phyloP scores from a whole-genome alignment of 345 rosid species.

The Linum lewisii region DNA sequence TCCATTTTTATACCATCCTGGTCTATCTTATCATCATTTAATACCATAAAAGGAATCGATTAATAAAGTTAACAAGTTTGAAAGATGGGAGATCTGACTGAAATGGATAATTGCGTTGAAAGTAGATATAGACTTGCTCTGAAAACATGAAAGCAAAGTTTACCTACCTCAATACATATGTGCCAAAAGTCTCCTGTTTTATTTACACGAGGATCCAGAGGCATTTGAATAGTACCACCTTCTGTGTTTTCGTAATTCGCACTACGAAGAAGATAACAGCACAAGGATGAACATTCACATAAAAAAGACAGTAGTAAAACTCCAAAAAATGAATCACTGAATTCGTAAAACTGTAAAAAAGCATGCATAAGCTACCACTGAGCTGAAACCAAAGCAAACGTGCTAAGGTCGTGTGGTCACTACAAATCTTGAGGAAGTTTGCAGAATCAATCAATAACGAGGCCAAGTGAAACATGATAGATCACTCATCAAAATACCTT shows the following conservation, averaged over 20 bases:
- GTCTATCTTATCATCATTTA: background rate
- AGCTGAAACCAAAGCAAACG: background rate
- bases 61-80: background rate
- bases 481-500: too few relatives aligned
- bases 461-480: too few relatives aligned
- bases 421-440: too few relatives aligned
- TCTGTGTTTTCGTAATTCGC: slow-evolving; percentile 22
- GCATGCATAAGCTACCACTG: background rate
- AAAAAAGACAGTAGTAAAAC: background rate
- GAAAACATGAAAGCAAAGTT: slow-evolving; percentile 13
- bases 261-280: slow-evolving; percentile 23
- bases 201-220: slow-evolving; percentile 58
- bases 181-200: slow-evolving; percentile 95
- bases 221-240: slow-evolving; percentile 49
- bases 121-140: background rate
- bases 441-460: too few relatives aligned
- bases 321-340: background rate
- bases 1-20: background rate
- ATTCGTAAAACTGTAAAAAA: background rate
- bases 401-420: too few relatives aligned
- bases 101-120: too few relatives aligned
- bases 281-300: background rate
- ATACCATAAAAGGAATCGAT: background rate
- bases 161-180: slow-evolving; percentile 55
- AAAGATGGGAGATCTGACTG: background rate